phyloP scores from a whole-genome alignment of 352 stramenopile species.

The Blastocystis sp. region DNA sequence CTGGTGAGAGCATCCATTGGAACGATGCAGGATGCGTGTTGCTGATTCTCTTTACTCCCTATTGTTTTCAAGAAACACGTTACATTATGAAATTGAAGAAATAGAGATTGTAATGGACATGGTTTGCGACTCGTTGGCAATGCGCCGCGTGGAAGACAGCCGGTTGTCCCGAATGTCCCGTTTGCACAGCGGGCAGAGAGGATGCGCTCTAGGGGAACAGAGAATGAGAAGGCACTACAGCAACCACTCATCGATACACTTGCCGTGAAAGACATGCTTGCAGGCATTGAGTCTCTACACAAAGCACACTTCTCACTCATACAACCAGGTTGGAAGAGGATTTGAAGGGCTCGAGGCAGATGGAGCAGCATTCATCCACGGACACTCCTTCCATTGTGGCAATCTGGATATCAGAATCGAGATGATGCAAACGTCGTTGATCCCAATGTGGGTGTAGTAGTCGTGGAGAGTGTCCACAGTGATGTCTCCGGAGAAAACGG shows the following conservation, averaged over 20 bases:
- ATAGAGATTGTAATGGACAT: conserved; percentile 15
- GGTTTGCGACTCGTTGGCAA: neutral
- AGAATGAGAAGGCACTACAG: neutral
- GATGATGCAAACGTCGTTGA: neutral
- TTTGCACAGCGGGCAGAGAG: conserved; percentile 24
- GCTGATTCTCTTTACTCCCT: too few species aligned
- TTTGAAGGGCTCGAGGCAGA: conserved; percentile 7
- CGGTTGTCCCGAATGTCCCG: conserved; percentile 4
- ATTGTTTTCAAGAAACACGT: too few species aligned
- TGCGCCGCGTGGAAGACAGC: neutral
- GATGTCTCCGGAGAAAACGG: conserved; percentile 8
- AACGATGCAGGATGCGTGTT: too few species aligned
- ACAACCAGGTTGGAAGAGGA: neutral
- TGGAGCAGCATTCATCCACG: neutral
- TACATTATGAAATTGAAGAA: neutral
- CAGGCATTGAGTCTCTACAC: conserved; percentile 20
- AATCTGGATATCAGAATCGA: neutral
- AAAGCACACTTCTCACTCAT: neutral
- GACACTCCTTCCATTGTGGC: neutral
- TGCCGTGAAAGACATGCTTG: conserved; percentile 8
- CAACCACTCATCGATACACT: conserved; percentile 42
- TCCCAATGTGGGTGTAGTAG: conserved; percentile 38
- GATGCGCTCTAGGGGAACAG: neutral
- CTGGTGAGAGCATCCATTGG: too few species aligned
- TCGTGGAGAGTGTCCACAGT: conserved; percentile 30